A percentile compares a stretch with the other conserved stretches of the same genome.
Evolutionary conservation across 805 yeast species (phyloP).

Genomic region (Cyberlindnera subsufficiens): DNA sequence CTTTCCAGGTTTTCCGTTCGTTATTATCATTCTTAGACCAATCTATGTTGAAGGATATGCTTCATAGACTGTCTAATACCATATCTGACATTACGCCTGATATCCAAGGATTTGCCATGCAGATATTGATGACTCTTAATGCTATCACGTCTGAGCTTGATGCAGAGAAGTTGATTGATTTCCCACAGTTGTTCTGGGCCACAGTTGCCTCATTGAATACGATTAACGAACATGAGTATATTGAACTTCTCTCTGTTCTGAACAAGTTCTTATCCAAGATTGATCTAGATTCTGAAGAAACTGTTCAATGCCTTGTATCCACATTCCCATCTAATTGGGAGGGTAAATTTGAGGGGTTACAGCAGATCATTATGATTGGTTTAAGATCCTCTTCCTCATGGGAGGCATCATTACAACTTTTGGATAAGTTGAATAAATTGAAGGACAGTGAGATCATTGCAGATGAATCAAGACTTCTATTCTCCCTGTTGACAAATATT

Average conservation of each 20-base stretch:
- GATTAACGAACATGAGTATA: conserved; percentile 86
- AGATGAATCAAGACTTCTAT: conserved; percentile 58
- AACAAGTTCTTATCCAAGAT: conserved; percentile 81
- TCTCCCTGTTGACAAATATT: conserved; percentile 69
- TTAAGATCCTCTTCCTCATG: conserved; percentile 75
- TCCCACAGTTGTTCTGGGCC: conserved; percentile 95
- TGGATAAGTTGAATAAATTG: conserved; percentile 64
- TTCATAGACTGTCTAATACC: conserved; percentile 88
- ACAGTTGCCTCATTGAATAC: conserved; percentile 88
- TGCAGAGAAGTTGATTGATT: conserved; percentile 70
- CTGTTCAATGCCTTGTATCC: conserved; percentile 74
- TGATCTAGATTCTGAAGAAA: conserved; percentile 78
- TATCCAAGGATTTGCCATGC: conserved; percentile 96
- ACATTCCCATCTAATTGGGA: conserved; percentile 96
- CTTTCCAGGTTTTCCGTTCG: conserved; percentile 89
- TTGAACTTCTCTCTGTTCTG: conserved; percentile 78
- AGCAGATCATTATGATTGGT: conserved; percentile 74
- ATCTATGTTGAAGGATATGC: conserved; percentile 86
- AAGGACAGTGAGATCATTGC: conserved; percentile 76
- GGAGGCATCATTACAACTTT: conserved; percentile 66
- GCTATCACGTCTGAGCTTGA: conserved; percentile 85
- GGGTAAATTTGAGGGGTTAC: conserved; percentile 86
- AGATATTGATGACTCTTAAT: conserved; percentile 90
- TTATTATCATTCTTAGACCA: conserved; percentile 77
- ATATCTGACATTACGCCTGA: conserved; percentile 85